Conservation (phyloP, 768 basidiomycete species). For the Psilocybe sp. region DNA sequence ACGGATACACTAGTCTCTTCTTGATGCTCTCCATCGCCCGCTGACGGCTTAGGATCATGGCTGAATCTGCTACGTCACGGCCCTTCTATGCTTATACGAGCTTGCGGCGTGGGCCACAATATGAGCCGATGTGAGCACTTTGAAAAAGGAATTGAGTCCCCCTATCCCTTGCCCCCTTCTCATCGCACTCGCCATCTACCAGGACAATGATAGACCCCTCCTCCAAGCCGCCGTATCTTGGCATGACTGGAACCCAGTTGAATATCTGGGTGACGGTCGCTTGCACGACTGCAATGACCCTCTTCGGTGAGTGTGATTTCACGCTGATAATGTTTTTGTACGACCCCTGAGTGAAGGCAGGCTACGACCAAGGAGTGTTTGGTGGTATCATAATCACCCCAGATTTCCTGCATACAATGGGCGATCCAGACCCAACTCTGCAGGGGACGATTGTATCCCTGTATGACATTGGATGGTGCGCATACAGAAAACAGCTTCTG, state of each 20-base stretch:
- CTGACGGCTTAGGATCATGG: background rate
- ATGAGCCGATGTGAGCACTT: background rate
- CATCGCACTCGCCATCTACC: background rate
- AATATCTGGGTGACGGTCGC: slow-evolving; percentile 48
- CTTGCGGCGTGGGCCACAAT: slow-evolving; percentile 1
- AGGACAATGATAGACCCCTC: background rate
- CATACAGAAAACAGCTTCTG: background rate
- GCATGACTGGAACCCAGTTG: slow-evolving; percentile 41
- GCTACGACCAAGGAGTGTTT: slow-evolving; percentile 54
- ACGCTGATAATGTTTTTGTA: background rate
- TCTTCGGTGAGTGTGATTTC: slow-evolving; percentile 35
- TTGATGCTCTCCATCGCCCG: too few species aligned
- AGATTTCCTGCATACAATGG: slow-evolving; percentile 44
- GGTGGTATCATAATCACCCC: slow-evolving; percentile 50
- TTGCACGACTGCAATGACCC: slow-evolving; percentile 49
- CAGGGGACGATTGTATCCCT: slow-evolving; percentile 49
- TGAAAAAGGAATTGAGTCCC: background rate
- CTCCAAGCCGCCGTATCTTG: slow-evolving; percentile 34
- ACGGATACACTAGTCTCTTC: too few species aligned
- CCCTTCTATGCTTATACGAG: slow-evolving; percentile 10
- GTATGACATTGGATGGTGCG: slow-evolving; percentile 50
- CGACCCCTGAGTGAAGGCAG: slow-evolving; percentile 15
- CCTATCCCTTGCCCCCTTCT: background rate
- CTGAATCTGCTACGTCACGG: slow-evolving; percentile 10
- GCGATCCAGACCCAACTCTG: slow-evolving; percentile 39